A percentile compares a stretch with the other conserved stretches of the same genome.
Conservation (phyloP, 164 flowering plant genomes). For the Vitis labrusca region DNA sequence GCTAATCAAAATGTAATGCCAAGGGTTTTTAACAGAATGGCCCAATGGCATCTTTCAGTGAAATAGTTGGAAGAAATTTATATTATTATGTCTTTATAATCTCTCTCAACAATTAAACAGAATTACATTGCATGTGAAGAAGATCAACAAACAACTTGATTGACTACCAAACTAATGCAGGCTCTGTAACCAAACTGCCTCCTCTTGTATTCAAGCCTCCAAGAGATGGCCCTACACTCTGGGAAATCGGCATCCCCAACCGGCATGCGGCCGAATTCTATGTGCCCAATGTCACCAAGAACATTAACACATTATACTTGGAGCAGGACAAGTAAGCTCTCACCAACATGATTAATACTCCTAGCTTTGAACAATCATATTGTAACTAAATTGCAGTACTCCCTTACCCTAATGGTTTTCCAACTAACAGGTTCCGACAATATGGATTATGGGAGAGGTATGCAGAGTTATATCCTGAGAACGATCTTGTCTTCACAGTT, state of each 20-base stretch:
- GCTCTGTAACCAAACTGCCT: background rate
- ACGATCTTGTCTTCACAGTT: conserved; percentile 45
- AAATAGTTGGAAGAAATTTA: too few relatives aligned
- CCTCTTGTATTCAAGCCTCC: conserved; percentile 6
- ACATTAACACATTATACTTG: background rate
- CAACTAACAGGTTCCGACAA: background rate
- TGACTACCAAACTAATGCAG: background rate
- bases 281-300: background rate
- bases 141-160: too few relatives aligned
- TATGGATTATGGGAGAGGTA: conserved; percentile 3
- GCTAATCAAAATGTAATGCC: background rate
- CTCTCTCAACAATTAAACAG: too few relatives aligned
- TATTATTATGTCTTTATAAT: too few relatives aligned
- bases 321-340: background rate
- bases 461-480: conserved; percentile 38
- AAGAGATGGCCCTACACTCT: conserved; percentile 17
- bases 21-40: background rate
- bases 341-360: too few relatives aligned
- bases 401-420: background rate
- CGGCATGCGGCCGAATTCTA: conserved; percentile 15
- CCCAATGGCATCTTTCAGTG: too few relatives aligned
- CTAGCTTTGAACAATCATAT: background rate
- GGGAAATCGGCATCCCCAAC: conserved; percentile 22
- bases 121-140: too few relatives aligned
- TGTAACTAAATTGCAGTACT: background rate